These are phyloP conservation scores for Fusarium mexicanum DNA, from an alignment of 2,329 filamentous ascomycete species.

Conservation along the genomic window DNA sequence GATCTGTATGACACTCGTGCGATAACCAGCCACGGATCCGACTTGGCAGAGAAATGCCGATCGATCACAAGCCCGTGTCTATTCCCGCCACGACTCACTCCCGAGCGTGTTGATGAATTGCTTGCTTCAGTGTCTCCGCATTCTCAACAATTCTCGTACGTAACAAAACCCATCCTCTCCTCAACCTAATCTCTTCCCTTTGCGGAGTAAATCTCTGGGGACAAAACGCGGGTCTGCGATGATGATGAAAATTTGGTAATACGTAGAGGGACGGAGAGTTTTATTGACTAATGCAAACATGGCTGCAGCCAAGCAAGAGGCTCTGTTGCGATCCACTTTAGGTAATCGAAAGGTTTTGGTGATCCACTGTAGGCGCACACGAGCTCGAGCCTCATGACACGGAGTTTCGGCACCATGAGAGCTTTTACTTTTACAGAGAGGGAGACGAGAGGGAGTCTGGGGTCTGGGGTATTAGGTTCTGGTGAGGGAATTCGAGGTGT, in stretches of 20 bases:
- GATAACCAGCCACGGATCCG: slow-evolving; percentile 15
- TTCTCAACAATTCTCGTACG: slow-evolving; percentile 24
- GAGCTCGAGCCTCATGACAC: slow-evolving; percentile 30
- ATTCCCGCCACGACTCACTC: background rate
- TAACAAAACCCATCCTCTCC: slow-evolving; percentile 26
- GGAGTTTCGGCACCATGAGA: slow-evolving; percentile 28
- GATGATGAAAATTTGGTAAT: background rate
- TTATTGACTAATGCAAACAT: slow-evolving; percentile 35
- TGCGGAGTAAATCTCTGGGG: slow-evolving; percentile 37
- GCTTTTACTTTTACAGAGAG: background rate
- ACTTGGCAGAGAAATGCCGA: slow-evolving; percentile 9
- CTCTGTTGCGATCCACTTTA: slow-evolving; percentile 32
- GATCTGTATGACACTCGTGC: slow-evolving; percentile 14
- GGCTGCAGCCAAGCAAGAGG: slow-evolving; percentile 36
- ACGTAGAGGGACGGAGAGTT: slow-evolving; percentile 14
- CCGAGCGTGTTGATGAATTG: background rate
- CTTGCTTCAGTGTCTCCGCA: slow-evolving; percentile 12
- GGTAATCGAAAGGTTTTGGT: slow-evolving; percentile 26
- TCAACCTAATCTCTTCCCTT: slow-evolving; percentile 35
- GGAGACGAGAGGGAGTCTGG: background rate
- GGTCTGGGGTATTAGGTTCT: slow-evolving; percentile 29
- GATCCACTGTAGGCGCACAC: slow-evolving; percentile 11
- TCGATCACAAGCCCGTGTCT: background rate
- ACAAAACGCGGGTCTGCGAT: background rate
- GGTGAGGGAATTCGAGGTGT: slow-evolving; percentile 29